Conservation (phyloP, 176 grass and related monocot species). For the Carex parvula region DNA sequence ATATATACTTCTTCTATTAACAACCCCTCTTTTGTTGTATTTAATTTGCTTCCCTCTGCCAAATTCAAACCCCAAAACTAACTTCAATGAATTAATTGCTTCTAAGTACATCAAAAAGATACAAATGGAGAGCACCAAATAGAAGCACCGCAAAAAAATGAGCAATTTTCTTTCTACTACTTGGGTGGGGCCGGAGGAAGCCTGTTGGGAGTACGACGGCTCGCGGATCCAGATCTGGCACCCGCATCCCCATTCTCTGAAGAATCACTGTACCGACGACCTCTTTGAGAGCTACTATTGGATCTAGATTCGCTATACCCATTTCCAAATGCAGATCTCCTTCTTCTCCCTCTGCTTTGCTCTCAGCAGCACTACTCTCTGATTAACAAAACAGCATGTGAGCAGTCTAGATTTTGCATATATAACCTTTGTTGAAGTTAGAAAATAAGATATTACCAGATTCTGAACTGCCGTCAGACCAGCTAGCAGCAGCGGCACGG, state of each 20-base stretch:
- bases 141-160: slow-evolving; percentile 15
- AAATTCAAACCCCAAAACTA: slow-evolving; percentile 7
- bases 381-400: neutral
- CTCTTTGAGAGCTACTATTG: slow-evolving; percentile 54
- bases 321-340: slow-evolving; percentile 74
- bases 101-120: slow-evolving; percentile 15
- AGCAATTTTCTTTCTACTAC: slow-evolving; percentile 3
- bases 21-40: slow-evolving; percentile 30
- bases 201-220: slow-evolving; percentile 72
- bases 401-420: neutral
- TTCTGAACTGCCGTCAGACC: slow-evolving; percentile 34
- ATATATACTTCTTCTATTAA: no score
- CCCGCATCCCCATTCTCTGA: slow-evolving; percentile 64
- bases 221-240: slow-evolving; percentile 53
- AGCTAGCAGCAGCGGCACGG: slow-evolving; percentile 49
- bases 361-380: slow-evolving; percentile 63
- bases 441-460: slow-evolving; percentile 34
- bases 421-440: neutral
- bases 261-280: slow-evolving; percentile 25
- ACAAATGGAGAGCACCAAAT: neutral
- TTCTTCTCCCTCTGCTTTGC: slow-evolving; percentile 51
- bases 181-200: slow-evolving; percentile 67
- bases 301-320: slow-evolving; percentile 49
- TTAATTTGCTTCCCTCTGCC: neutral
- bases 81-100: slow-evolving; percentile 17